phyloP scores from a whole-genome alignment of 345 rosid genomes.

The Eucalyptus polybractea region DNA sequence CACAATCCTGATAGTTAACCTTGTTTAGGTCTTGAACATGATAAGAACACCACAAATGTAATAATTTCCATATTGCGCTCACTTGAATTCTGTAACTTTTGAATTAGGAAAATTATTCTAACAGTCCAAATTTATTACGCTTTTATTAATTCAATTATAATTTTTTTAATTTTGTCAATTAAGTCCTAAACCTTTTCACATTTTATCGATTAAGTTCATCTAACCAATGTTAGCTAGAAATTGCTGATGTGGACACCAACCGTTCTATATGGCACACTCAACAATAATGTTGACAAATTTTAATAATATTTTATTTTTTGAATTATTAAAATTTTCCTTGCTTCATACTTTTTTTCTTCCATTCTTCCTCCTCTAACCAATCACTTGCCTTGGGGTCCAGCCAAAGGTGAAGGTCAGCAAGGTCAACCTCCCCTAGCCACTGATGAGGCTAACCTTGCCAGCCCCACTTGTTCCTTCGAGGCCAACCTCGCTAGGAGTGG shows the following conservation, averaged over 20 bases:
- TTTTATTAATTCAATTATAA: too few species aligned
- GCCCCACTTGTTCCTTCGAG: too few species aligned
- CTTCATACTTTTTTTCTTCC: too few species aligned
- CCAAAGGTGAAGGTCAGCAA: accelerated
- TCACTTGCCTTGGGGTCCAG: accelerated
- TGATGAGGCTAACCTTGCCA: background rate
- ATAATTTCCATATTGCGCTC: accelerated
- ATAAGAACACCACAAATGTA: background rate
- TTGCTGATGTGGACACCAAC: background rate
- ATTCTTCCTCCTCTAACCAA: background rate
- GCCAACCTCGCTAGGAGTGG: too few species aligned
- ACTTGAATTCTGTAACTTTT: background rate
- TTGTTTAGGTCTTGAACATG: background rate
- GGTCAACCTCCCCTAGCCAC: background rate
- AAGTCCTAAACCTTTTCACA: accelerated
- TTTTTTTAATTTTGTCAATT: too few species aligned
- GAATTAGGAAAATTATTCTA: too few species aligned
- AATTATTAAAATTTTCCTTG: too few species aligned
- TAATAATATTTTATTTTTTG: too few species aligned
- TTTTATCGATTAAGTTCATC: background rate
- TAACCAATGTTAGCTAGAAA: background rate
- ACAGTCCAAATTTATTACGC: background rate
- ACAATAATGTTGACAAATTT: accelerated
- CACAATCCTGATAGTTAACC: background rate
- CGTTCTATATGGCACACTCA: accelerated